Evolutionary conservation across 2,329 filamentous ascomycete species (phyloP), one percentile per base, ranked within the genome.

Genomic region (Clarireedia monteithiana): DNA sequence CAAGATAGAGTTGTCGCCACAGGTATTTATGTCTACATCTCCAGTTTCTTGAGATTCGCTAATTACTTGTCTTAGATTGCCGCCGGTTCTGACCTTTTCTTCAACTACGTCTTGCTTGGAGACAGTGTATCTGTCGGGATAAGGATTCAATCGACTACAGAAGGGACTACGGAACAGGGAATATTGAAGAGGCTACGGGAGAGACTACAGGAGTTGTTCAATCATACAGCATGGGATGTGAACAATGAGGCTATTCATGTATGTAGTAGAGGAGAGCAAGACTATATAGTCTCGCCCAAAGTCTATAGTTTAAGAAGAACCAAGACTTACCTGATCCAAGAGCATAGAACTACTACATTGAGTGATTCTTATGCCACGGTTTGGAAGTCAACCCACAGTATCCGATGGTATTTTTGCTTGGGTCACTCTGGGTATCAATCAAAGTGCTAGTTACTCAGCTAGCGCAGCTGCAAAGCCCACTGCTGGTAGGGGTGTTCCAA

Each of bases 61-160:
- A 12, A 12, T 44, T 44, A 4, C 17, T 42, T 42, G 75, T 78
- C 48, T 66, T 72, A 60, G 73, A 76, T 59, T 53, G 56, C 20
- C 10, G 73, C 74, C 45, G 73, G 70, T 6, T 72, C 73, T 53
- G 77, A 80, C 63, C 80, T 80, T 0, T 73, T 82, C 61, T 68
- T 82, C 58, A 74, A 85, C 64, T 84, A 84, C 61, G 75, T 79
- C n/a, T 72, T 78, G 23, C 74, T 86, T 14, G 81, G 82, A 5
- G 44, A 47, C 12, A 47, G 24, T 7, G 44, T 47, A 1, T 23
- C 20, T 20, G 20, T 20, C 20, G 20, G 20, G 20, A 20, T 20
- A 20, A 20, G 20, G 20, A 20, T 20, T 20, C 20, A 20, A 1
- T 20, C 3, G 20, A 20, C 20, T 20, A 20, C 20, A 20, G 20